Percentiles rank a stretch among this genome's conserved stretches.
phyloP scores from a whole-genome alignment of 2,329 filamentous ascomycete genomes.

The Diaporthe sp. region DNA sequence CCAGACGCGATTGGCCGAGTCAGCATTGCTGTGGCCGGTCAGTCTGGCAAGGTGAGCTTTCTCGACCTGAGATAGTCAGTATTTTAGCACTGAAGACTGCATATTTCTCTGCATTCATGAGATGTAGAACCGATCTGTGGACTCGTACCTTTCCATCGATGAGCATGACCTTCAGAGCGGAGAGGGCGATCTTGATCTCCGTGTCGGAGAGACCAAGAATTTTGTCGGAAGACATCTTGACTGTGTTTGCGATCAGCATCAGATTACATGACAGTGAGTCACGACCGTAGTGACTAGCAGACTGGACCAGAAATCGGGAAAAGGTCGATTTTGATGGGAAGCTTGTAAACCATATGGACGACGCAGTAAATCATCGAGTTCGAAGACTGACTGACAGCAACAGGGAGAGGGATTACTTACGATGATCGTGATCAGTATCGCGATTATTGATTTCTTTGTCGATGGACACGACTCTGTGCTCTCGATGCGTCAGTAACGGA shows the following conservation, averaged over 20 bases:
- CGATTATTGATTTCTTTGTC: neutral
- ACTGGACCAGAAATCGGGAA: neutral
- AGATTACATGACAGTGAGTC: too few relatives aligned
- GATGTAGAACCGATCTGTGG: neutral
- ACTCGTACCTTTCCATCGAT: conserved; percentile 16
- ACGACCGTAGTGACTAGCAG: neutral
- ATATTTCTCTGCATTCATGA: neutral
- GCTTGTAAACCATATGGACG: neutral
- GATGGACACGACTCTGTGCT: neutral
- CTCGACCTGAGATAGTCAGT: neutral
- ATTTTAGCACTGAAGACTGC: neutral
- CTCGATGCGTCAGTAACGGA: neutral
- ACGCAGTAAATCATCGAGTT: too few relatives aligned
- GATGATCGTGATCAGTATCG: neutral
- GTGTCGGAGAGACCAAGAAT: neutral
- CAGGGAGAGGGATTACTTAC: too few relatives aligned
- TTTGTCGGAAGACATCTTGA: conserved; percentile 4
- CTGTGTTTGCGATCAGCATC: neutral
- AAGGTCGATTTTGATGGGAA: too few relatives aligned
- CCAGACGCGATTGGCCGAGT: conserved; percentile 28
- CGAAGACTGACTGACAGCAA: too few relatives aligned
- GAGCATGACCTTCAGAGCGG: conserved; percentile 7
- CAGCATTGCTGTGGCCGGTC: conserved; percentile 19
- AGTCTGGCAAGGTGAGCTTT: conserved; percentile 12
- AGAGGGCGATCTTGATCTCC: conserved; percentile 8